Evolutionary conservation across 495 filamentous ascomycete species (phyloP).

Genomic region (Viridothelium virens): DNA sequence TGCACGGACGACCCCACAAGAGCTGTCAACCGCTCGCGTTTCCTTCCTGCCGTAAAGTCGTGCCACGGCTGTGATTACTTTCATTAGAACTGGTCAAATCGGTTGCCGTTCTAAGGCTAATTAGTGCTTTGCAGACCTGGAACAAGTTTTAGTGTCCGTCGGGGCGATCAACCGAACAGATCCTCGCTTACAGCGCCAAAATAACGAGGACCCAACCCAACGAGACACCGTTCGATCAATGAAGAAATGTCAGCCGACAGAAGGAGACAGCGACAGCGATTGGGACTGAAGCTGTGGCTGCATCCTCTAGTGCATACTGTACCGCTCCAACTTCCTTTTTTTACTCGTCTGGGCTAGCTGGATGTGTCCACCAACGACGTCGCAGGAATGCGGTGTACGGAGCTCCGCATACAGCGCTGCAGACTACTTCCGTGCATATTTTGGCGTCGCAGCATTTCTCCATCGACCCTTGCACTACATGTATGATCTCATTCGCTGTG

Average conservation of each 20-base stretch:
- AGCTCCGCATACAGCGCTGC: background rate
- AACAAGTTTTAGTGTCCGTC: slow-evolving; percentile 70
- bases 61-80: no score
- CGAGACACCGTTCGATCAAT: slow-evolving; percentile 31
- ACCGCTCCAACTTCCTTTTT: background rate
- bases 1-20: no score
- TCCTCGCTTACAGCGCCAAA: slow-evolving; percentile 61
- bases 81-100: background rate
- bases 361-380: background rate
- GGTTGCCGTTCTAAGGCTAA: slow-evolving; percentile 12
- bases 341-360: background rate
- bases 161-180: slow-evolving; percentile 72
- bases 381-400: background rate
- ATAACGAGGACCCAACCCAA: slow-evolving; percentile 36
- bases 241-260: background rate
- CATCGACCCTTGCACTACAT: background rate
- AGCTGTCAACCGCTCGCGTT: no score
- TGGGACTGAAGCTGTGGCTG: slow-evolving; percentile 29
- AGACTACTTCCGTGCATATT: no score
- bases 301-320: background rate
- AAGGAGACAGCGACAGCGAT: slow-evolving; percentile 32
- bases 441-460: background rate
- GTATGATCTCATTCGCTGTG: no score
- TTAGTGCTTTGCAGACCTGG: slow-evolving; percentile 46
- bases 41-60: background rate